Evolutionary conservation across 2,329 filamentous ascomycete species (phyloP), one percentile per base, ranked within the genome.

Genomic region (Ophiostoma piceae): DNA sequence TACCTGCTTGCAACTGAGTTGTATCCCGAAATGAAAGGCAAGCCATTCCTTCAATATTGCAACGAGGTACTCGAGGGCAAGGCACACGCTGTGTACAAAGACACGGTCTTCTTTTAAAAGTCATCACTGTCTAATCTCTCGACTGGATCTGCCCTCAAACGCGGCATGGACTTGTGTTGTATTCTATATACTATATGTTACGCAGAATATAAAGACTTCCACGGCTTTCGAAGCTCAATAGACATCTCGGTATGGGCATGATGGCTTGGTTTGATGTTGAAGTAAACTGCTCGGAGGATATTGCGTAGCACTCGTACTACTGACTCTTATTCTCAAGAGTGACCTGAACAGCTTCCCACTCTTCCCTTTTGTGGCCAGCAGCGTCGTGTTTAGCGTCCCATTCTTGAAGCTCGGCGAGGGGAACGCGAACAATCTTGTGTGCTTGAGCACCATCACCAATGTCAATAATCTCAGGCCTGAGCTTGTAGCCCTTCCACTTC

Each of bases 381-480:
- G 64, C 35, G n/a, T 66, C 64, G n/a, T 66, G 64, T 9, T 1
- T 3, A 3, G 64, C 35, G 6, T 66, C 64, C 64, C 64, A 66
- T 16, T 29, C n/a, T 22, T 41, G 19, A 29, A 66, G 35, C 22
- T 66, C 3, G 22, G 35, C 19, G 12, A 41, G 41, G 64, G 64
- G 64, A 12, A 66, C 64, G 3, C 64, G 64, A 9, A 66, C 64
- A 41, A 66, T 37, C 6, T 66, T 43, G 64, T 66, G 64, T 12
- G 64, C 64, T 41, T 66, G 64, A 22, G 64, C 64, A 26, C 64
- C 64, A 41, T 66, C 22, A 7, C 64, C 64, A 41, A 43, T 43
- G 22, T 66, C 64, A 37, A 66, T 39, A 26, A 66, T 43, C n/a
- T 66, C 64, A 8, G 35, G 35, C 35, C 64, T 37, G 2, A 66